Evolutionary conservation across 768 basidiomycete genomes (phyloP), one percentile per base, ranked within the genome.

Genomic region (Suillus plorans): DNA sequence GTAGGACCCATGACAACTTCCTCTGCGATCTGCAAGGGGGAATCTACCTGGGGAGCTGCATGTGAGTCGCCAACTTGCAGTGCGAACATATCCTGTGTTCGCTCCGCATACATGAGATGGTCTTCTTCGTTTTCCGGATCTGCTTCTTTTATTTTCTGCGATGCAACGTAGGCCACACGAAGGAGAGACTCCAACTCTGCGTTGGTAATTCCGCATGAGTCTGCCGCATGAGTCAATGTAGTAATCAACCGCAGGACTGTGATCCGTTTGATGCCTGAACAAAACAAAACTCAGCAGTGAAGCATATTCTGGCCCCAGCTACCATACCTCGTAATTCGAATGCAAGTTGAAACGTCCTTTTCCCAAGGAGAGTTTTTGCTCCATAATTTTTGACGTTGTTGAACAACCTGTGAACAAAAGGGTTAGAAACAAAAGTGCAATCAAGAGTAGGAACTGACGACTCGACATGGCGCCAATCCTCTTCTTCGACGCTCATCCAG

Each of bases 181-280:
- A 75, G 67, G 5, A 75, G 66, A 55, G 70, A 71, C n/a, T 72
- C 20, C 20, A 75, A n/a, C 47, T 69, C 70, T 42, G 52, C 69
- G 36, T 70, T 66, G 10, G 70, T 50, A 28, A 73, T 44, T 6
- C 57, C 57, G 13, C 57, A 59, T 37, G 66, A 56, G 10, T 66
- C 59, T 39, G 60, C 49, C 13, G 61, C 44, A 55, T 63, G 58
- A 18, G 69, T 64, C 28, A 74, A 37, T 0, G 71, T 71, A 14
- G 74, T 55, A 25, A 75, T 67, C 42, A 75, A 52, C n/a, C 74
- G 68, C 42, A 74, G 62, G 16, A 73, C 69, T 41, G 67, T 68
- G 25, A 72, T 73, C 25, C 74, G 74, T 45, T 66, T 69, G 8
- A 69, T 66, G 8, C 72, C 63, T 63, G 56, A 58, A 60, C 20